These are phyloP conservation scores for Liriodendron chinense DNA, from an alignment of 164 flowering plant genomes.

Conservation along the genomic window DNA sequence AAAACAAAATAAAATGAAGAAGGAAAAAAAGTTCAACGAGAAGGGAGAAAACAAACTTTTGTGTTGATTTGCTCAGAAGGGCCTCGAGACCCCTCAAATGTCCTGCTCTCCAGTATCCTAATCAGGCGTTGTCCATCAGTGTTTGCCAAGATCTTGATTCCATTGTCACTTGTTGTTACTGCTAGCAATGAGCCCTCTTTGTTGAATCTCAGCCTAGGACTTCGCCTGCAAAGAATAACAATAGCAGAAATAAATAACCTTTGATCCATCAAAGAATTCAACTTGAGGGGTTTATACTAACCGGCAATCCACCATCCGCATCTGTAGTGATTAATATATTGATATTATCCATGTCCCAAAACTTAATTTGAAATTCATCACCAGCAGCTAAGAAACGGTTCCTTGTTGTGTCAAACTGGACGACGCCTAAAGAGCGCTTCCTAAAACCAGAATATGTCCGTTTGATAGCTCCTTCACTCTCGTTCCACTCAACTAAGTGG, in stretches of 20 bases:
- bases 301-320: conserved; percentile 36
- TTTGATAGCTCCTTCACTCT: conserved; percentile 24
- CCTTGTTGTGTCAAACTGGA: conserved; percentile 25
- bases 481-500: conserved; percentile 25
- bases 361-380: conserved; percentile 34
- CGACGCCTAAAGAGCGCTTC: conserved; percentile 27
- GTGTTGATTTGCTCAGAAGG: conserved; percentile 20
- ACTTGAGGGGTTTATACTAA: conserved; percentile 7
- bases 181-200: conserved; percentile 34
- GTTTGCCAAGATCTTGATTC: conserved; percentile 34
- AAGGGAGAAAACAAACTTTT: conserved; percentile 3
- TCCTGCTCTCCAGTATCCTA: conserved; percentile 19
- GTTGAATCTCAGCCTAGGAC: conserved; percentile 33
- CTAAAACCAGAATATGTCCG: conserved; percentile 31
- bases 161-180: conserved; percentile 31
- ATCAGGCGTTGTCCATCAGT: conserved; percentile 28
- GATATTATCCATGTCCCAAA: conserved; percentile 36
- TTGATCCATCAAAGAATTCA: neutral
- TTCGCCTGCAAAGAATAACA: conserved; percentile 19
- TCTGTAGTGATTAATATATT: conserved; percentile 23
- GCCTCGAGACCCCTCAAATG: conserved; percentile 19
- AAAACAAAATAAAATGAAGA: neutral
- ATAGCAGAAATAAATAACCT: neutral
- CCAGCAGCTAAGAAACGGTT: conserved; percentile 32
- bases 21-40: neutral